Conservation (phyloP, 768 basidiomycete species). For the Pulveroboletus frians region DNA sequence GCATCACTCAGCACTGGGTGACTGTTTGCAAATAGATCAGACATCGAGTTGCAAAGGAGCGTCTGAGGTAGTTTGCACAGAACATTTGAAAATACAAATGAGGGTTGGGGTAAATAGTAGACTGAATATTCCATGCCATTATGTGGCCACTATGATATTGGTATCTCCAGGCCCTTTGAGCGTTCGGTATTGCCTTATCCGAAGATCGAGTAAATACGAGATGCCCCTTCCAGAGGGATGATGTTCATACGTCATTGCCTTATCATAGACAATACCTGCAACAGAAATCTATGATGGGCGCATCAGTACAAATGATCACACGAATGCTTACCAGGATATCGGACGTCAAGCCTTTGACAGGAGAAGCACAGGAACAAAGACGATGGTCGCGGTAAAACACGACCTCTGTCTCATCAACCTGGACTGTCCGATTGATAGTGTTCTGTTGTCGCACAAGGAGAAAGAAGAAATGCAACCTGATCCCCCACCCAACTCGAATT, state of each 20-base stretch:
- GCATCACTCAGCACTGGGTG: no score
- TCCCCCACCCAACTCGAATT: no score
- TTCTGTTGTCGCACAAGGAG: conserved; percentile 43
- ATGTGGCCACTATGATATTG: background rate
- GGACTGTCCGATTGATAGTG: conserved; percentile 42
- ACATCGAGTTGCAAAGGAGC: no score
- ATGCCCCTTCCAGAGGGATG: conserved; percentile 51
- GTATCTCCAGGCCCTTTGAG: conserved; percentile 5
- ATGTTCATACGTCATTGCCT: conserved; percentile 46
- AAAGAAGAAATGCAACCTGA: background rate
- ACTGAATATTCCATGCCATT: background rate
- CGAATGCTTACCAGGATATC: conserved; percentile 61
- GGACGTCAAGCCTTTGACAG: conserved; percentile 79
- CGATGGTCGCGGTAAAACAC: conserved; percentile 77
- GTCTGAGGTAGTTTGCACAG: no score
- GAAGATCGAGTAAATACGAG: conserved; percentile 25
- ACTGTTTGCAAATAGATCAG: no score
- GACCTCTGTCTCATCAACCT: conserved; percentile 43
- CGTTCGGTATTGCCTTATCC: conserved; percentile 21
- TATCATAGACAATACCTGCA: conserved; percentile 61
- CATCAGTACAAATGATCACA: background rate
- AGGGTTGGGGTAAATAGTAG: no score
- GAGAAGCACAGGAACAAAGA: conserved; percentile 70
- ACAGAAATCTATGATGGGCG: conserved; percentile 28
- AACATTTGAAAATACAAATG: background rate